Evolutionary conservation across 768 basidiomycete species (phyloP).

Genomic region (Gloeopeniophorella convolvens): DNA sequence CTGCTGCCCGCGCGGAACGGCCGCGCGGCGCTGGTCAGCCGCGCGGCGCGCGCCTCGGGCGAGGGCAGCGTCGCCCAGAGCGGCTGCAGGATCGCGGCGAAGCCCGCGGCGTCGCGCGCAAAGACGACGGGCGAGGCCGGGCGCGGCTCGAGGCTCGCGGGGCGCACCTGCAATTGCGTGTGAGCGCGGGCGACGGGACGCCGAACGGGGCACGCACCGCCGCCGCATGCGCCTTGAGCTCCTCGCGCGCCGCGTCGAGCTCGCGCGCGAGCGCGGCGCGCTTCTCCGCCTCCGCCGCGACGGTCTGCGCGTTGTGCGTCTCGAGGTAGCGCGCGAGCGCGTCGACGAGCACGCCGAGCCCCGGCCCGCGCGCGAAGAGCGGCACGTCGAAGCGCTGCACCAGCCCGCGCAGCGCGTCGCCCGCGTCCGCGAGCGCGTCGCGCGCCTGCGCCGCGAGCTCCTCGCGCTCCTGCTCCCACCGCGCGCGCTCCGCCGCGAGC

Average conservation of each 20-base stretch:
- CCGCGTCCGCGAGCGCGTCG: slow-evolving; percentile 46
- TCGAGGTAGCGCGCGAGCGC: slow-evolving; percentile 28
- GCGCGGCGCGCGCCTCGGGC: slow-evolving; percentile 70
- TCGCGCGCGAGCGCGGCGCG: slow-evolving; percentile 18
- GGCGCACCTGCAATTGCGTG: slow-evolving; percentile 37
- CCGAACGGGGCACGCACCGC: too few species aligned
- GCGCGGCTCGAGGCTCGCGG: slow-evolving; percentile 1
- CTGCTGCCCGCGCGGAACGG: slow-evolving; percentile 35
- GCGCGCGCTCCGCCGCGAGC: slow-evolving; percentile 45
- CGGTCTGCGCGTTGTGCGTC: slow-evolving; percentile 32
- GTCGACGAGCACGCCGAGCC: slow-evolving; percentile 24
- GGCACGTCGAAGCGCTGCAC: slow-evolving; percentile 52
- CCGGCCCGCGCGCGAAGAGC: slow-evolving; percentile 32
- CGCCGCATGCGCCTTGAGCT: slow-evolving; percentile 31
- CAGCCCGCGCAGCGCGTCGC: slow-evolving; percentile 42
- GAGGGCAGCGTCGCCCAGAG: slow-evolving; percentile 82
- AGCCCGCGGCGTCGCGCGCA: slow-evolving; percentile 43
- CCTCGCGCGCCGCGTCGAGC: slow-evolving; percentile 23
- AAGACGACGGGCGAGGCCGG: slow-evolving; percentile 24
- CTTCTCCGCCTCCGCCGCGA: slow-evolving; percentile 29
- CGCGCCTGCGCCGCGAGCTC: slow-evolving; percentile 39
- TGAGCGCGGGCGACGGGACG: too few species aligned
- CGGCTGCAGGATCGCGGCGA: slow-evolving; percentile 59
- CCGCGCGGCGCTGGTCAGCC: slow-evolving; percentile 44
- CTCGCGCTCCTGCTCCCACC: slow-evolving; percentile 44